Percentiles rank a stretch among this genome's conserved stretches.
Conservation (phyloP, 805 yeast species). For the Candida michaelii region DNA sequence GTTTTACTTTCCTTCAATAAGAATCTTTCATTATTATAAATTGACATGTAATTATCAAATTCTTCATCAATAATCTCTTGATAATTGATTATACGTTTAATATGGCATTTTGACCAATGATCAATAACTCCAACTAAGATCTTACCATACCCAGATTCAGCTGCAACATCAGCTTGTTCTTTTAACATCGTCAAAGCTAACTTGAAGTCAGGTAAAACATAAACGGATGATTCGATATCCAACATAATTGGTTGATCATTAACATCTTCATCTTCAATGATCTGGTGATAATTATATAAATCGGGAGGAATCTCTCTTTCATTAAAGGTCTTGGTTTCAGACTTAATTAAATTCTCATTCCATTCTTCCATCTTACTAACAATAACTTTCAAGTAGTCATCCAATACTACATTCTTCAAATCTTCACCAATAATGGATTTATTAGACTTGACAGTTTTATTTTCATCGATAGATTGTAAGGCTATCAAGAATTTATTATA, state of each 20-base stretch:
- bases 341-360: conserved; percentile 67
- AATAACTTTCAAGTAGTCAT: conserved; percentile 74
- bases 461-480: conserved; percentile 21
- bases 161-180: conserved; percentile 88
- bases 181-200: conserved; percentile 78
- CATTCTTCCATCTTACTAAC: conserved; percentile 79
- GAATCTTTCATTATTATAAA: conserved; percentile 39
- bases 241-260: conserved; percentile 30
- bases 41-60: conserved; percentile 38
- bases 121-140: conserved; percentile 77
- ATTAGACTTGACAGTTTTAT: conserved; percentile 27
- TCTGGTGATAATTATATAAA: conserved; percentile 54
- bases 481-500: conserved; percentile 45
- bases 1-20: conserved; percentile 45
- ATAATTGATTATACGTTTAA: conserved; percentile 65
- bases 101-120: conserved; percentile 62
- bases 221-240: conserved; percentile 44
- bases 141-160: conserved; percentile 78
- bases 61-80: conserved; percentile 49
- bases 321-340: conserved; percentile 64
- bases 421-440: conserved; percentile 66
- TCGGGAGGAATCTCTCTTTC: conserved; percentile 75
- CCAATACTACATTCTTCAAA: conserved; percentile 67
- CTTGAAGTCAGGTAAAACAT: conserved; percentile 73
- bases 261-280: conserved; percentile 39